A percentile compares a stretch with the other conserved stretches of the same genome.
Evolutionary conservation across 345 rosid species (phyloP).

Genomic region (Limnanthes douglasii): DNA sequence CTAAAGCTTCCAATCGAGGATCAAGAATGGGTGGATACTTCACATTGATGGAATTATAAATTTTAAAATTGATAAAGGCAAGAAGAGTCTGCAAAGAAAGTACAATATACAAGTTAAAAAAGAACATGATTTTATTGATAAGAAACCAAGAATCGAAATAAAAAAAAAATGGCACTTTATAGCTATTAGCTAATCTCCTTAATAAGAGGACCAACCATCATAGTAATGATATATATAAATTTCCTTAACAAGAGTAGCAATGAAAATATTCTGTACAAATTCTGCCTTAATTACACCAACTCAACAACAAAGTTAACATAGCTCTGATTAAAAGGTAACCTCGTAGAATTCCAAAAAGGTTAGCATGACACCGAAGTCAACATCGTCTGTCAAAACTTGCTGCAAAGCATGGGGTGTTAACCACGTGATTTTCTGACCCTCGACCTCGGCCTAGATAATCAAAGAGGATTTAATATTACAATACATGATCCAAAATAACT

Average conservation of each 20-base stretch:
- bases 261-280: no score
- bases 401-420: slow-evolving; percentile 82
- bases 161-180: no score
- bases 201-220: no score
- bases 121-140: no score
- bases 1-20: slow-evolving; percentile 75
- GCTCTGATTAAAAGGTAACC: no score
- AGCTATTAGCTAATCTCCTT: no score
- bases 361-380: slow-evolving; percentile 67
- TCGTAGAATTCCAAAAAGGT: slow-evolving; percentile 91
- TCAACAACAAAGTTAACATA: no score
- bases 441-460: slow-evolving; percentile 62
- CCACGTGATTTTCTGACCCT: slow-evolving; percentile 96
- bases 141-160: no score
- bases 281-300: neutral
- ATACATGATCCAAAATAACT: neutral
- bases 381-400: slow-evolving; percentile 90
- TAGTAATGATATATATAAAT: no score
- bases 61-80: slow-evolving; percentile 67
- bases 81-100: slow-evolving; percentile 66
- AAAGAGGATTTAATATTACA: slow-evolving; percentile 1
- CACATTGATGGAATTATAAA: slow-evolving; percentile 66
- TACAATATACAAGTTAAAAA: neutral
- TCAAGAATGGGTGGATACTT: slow-evolving; percentile 91
- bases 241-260: no score